Conservation (phyloP, 352 stramenopile genomes). For the Phytophthora vignae region DNA sequence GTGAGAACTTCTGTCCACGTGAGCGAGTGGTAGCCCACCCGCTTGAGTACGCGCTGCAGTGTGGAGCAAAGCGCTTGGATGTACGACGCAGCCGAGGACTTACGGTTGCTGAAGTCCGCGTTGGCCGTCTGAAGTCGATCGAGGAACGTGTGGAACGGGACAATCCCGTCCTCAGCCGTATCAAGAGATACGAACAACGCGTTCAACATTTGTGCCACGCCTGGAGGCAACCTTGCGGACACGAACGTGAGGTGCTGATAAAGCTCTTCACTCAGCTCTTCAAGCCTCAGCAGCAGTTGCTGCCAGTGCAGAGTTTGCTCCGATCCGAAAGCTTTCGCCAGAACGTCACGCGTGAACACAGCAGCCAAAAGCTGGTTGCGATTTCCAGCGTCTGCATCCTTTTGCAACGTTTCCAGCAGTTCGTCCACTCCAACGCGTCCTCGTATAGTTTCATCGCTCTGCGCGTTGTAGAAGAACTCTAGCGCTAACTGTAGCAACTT, state of each 20-base stretch:
- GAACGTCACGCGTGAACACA: slow-evolving; percentile 16
- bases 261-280: slow-evolving; percentile 43
- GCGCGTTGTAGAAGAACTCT: slow-evolving; percentile 39
- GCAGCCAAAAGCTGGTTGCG: slow-evolving; percentile 24
- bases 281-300: slow-evolving; percentile 59
- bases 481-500: slow-evolving; percentile 30
- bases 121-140: slow-evolving; percentile 33
- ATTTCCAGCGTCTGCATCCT: slow-evolving; percentile 4
- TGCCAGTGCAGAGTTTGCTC: slow-evolving; percentile 64
- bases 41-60: slow-evolving; percentile 37
- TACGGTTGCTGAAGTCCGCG: slow-evolving; percentile 27
- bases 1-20: slow-evolving; percentile 36
- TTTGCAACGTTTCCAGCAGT: slow-evolving; percentile 14
- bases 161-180: slow-evolving; percentile 50
- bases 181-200: slow-evolving; percentile 53
- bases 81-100: slow-evolving; percentile 30
- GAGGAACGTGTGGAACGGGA: slow-evolving; percentile 52
- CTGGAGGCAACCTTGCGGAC: slow-evolving; percentile 38
- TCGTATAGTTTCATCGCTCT: slow-evolving; percentile 30
- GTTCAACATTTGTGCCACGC: slow-evolving; percentile 26
- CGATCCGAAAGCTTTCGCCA: slow-evolving; percentile 38
- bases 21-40: slow-evolving; percentile 37
- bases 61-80: slow-evolving; percentile 38
- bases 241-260: slow-evolving; percentile 44
- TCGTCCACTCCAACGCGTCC: slow-evolving; percentile 27